These are phyloP conservation scores for Litsea cubeba DNA, from an alignment of 164 flowering plant genomes.

Conservation along the genomic window DNA sequence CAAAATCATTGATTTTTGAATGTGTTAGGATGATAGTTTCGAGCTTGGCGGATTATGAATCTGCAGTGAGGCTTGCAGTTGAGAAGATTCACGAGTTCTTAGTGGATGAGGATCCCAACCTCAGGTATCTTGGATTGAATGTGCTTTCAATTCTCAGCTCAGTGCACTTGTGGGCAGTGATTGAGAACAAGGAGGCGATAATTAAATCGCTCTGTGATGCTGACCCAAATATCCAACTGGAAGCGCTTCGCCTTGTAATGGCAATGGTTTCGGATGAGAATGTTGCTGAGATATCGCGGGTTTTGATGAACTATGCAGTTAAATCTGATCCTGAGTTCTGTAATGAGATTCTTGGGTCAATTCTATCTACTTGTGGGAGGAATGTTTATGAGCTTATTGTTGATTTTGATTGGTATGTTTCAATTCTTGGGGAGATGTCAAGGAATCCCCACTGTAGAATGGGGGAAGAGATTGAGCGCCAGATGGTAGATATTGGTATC, in stretches of 20 bases:
- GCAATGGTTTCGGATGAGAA: constrained; percentile 75
- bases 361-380: constrained; percentile 55
- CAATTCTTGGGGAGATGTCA: constrained; percentile 87
- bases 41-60: constrained; percentile 60
- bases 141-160: constrained; percentile 54
- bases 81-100: constrained; percentile 63
- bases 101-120: constrained; percentile 74
- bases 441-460: constrained; percentile 74
- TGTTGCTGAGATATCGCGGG: constrained; percentile 61
- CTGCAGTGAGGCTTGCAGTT: constrained; percentile 67
- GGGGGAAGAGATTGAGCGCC: constrained; percentile 83
- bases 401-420: constrained; percentile 95
- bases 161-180: constrained; percentile 74
- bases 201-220: constrained; percentile 73
- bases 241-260: constrained; percentile 71
- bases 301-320: constrained; percentile 68
- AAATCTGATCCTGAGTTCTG: constrained; percentile 91
- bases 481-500: constrained; percentile 80
- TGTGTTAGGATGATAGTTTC: constrained; percentile 65
- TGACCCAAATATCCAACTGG: constrained; percentile 68
- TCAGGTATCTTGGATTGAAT: constrained; percentile 83
- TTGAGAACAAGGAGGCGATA: constrained; percentile 83
- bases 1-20: constrained; percentile 86
- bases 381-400: constrained; percentile 66
- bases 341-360: constrained; percentile 70